Percentiles rank a stretch among this genome's conserved stretches.
Evolutionary conservation across 805 yeast species (phyloP).

Genomic region (Myxozyma mucilagina): DNA sequence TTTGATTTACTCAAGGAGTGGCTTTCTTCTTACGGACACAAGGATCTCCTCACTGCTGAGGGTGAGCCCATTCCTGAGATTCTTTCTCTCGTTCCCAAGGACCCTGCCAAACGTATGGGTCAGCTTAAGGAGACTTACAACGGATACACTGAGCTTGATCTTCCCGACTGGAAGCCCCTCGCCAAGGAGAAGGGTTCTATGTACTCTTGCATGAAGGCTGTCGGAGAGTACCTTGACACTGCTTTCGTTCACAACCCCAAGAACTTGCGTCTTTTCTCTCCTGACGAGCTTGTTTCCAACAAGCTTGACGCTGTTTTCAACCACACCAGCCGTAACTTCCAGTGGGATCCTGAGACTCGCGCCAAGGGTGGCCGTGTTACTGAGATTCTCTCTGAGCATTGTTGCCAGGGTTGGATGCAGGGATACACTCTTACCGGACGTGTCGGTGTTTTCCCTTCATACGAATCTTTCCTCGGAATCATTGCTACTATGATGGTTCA

Average conservation of each 20-base stretch:
- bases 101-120: slow-evolving; percentile 28
- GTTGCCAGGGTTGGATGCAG: slow-evolving; percentile 34
- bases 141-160: slow-evolving; percentile 22
- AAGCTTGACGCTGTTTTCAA: slow-evolving; percentile 32
- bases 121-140: slow-evolving; percentile 29
- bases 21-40: slow-evolving; percentile 26
- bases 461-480: slow-evolving; percentile 32
- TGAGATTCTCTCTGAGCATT: slow-evolving; percentile 32
- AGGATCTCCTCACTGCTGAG: slow-evolving; percentile 22
- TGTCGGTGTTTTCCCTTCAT: slow-evolving; percentile 32
- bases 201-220: slow-evolving; percentile 25
- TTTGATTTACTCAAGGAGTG: slow-evolving; percentile 27
- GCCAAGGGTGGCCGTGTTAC: slow-evolving; percentile 32
- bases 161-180: slow-evolving; percentile 31
- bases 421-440: slow-evolving; percentile 34
- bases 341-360: slow-evolving; percentile 29
- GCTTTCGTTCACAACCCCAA: slow-evolving; percentile 25
- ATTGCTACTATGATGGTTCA: slow-evolving; percentile 33
- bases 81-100: slow-evolving; percentile 19
- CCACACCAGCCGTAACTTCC: slow-evolving; percentile 28
- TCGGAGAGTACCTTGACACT: slow-evolving; percentile 27
- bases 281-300: slow-evolving; percentile 33
- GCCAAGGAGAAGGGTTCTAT: slow-evolving; percentile 27
- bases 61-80: slow-evolving; percentile 29
- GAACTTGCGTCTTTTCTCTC: slow-evolving; percentile 29